Percentiles rank a stretch among this genome's conserved stretches.
Conservation (phyloP, 2,329 filamentous ascomycete genomes). For the Aotearoamyces nothofagi region DNA sequence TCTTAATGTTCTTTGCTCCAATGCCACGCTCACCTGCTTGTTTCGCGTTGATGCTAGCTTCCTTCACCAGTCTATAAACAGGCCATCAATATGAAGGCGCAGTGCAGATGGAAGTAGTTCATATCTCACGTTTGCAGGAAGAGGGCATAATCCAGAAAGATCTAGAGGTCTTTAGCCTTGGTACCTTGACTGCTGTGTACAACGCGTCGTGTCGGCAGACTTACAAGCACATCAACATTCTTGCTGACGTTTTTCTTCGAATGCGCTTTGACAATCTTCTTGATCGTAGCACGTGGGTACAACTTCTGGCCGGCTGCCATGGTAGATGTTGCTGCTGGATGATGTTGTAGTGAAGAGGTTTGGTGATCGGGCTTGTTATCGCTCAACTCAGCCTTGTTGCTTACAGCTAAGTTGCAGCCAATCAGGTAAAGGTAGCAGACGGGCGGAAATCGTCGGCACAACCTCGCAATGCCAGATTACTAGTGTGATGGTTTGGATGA, state of each 20-base stretch:
- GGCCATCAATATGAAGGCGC: too few relatives aligned
- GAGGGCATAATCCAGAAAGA: slow-evolving; percentile 71
- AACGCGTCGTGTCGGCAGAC: slow-evolving; percentile 16
- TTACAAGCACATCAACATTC: slow-evolving; percentile 72
- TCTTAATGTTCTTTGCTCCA: slow-evolving; percentile 62
- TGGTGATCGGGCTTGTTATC: too few relatives aligned
- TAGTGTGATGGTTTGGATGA: too few relatives aligned
- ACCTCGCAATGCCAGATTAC: too few relatives aligned
- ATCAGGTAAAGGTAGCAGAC: too few relatives aligned
- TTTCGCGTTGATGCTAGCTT: slow-evolving; percentile 63
- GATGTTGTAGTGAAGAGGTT: too few relatives aligned
- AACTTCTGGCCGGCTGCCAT: slow-evolving; percentile 44
- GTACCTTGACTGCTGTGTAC: slow-evolving; percentile 4
- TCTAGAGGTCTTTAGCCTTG: slow-evolving; percentile 31
- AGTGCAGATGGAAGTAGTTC: too few relatives aligned
- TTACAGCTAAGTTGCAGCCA: too few relatives aligned
- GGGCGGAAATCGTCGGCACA: too few relatives aligned
- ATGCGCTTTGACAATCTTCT: slow-evolving; percentile 83
- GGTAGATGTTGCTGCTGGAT: too few relatives aligned
- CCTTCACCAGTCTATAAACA: slow-evolving; percentile 52
- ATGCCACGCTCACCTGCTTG: slow-evolving; percentile 58
- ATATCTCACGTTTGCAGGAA: slow-evolving; percentile 51
- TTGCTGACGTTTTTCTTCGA: slow-evolving; percentile 67
- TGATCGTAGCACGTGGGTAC: slow-evolving; percentile 72
- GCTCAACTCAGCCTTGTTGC: too few relatives aligned